A percentile compares a stretch with the other conserved stretches of the same genome.
Evolutionary conservation across 2,329 filamentous ascomycete genomes (phyloP).

Genomic region (Leptographium flavum): DNA sequence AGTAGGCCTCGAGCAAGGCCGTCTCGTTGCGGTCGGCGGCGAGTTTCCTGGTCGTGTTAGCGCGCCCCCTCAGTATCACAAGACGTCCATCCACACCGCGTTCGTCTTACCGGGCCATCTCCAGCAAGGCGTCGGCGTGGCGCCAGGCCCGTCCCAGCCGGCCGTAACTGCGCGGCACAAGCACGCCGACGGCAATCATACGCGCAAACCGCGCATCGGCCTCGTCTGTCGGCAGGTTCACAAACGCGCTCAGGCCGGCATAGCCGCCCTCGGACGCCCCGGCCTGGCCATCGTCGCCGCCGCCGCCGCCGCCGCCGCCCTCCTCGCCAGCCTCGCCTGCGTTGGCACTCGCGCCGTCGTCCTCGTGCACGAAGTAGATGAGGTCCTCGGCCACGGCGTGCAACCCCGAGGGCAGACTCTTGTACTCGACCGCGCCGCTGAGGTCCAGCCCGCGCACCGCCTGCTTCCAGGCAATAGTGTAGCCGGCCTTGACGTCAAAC

Average conservation of each 20-base stretch:
- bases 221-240: constrained; percentile 68
- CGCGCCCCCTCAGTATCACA: neutral
- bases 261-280: constrained; percentile 44
- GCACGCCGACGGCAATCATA: constrained; percentile 81
- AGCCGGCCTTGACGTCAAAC: constrained; percentile 87
- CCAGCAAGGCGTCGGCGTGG: constrained; percentile 63
- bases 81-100: neutral
- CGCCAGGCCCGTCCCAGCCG: constrained; percentile 79
- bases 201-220: constrained; percentile 69
- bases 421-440: constrained; percentile 87
- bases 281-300: constrained; percentile 42
- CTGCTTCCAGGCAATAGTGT: constrained; percentile 80
- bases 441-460: constrained; percentile 55
- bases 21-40: constrained; percentile 51
- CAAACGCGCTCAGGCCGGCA: constrained; percentile 82
- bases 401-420: constrained; percentile 82
- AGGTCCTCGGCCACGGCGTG: constrained; percentile 82
- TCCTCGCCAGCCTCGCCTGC: constrained; percentile 16
- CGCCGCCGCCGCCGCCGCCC: neutral
- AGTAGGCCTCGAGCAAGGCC: constrained; percentile 61
- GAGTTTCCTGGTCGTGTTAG: constrained; percentile 31
- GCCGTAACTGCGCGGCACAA: constrained; percentile 77
- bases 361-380: constrained; percentile 82
- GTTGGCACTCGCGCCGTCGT: constrained; percentile 13
- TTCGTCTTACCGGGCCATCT: constrained; percentile 49